A percentile compares a stretch with the other conserved stretches of the same genome.
These are phyloP conservation scores for Lavandula angustifolia DNA, from an alignment of 257 asterid species.

Conservation along the genomic window DNA sequence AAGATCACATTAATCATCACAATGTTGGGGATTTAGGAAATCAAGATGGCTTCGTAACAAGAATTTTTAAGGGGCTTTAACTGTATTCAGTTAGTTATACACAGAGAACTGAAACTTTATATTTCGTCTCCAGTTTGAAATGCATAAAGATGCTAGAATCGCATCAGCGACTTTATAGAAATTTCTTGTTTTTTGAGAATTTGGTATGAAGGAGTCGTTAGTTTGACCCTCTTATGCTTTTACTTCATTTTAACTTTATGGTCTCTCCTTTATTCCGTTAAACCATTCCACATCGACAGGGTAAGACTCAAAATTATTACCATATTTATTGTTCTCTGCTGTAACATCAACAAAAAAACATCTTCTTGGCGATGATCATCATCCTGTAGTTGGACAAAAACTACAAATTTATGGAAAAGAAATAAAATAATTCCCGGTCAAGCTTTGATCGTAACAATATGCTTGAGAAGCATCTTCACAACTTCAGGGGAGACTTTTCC, in stretches of 20 bases:
- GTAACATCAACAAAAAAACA: too few species aligned
- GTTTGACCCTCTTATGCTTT: too few species aligned
- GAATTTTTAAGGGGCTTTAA: slow-evolving; percentile 23
- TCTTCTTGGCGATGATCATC: too few species aligned
- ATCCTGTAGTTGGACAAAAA: not conserved
- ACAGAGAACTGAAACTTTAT: slow-evolving; percentile 14
- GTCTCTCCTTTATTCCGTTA: too few species aligned
- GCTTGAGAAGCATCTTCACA: slow-evolving; percentile 58
- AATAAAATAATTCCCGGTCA: slow-evolving; percentile 20
- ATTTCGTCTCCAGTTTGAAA: slow-evolving; percentile 5
- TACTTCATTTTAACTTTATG: too few species aligned
- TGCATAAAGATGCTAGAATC: slow-evolving; percentile 15
- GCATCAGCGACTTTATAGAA: not conserved
- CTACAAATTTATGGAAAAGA: not conserved
- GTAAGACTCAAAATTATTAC: too few species aligned
- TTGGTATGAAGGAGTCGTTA: too few species aligned
- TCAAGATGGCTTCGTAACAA: slow-evolving; percentile 25
- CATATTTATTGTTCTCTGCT: too few species aligned
- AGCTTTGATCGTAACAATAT: slow-evolving; percentile 40
- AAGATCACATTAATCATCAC: slow-evolving; percentile 32
- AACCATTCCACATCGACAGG: too few species aligned
- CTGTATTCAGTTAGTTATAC: slow-evolving; percentile 1
- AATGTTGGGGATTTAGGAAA: slow-evolving; percentile 13
- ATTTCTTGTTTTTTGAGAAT: too few species aligned
- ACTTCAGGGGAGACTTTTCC: slow-evolving; percentile 55